phyloP scores from a whole-genome alignment of 257 asterid genomes.

The Gynochthodes officinalis region DNA sequence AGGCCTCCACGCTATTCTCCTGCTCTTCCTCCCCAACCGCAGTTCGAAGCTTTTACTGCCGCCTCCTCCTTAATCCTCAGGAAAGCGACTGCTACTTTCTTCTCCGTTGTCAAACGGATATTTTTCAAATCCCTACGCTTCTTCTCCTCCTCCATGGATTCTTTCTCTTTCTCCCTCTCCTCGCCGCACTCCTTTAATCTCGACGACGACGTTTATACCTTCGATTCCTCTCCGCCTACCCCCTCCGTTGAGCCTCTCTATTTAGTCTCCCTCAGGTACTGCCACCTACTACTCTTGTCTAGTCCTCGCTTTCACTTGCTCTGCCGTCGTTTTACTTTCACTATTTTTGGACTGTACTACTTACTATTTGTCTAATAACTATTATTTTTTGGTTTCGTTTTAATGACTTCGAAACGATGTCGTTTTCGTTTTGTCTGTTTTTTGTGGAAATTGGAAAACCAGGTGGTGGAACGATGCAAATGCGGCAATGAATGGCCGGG shows the following conservation, averaged over 20 bases:
- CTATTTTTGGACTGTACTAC: no score
- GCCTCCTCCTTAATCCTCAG: conserved; percentile 5
- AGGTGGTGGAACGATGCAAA: conserved; percentile 61
- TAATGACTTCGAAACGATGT: background rate
- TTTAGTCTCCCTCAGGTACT: conserved; percentile 52
- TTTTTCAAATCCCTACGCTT: conserved; percentile 27
- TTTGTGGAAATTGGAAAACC: background rate
- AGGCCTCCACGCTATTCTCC: background rate
- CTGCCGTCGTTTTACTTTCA: background rate
- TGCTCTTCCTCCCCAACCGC: conserved; percentile 1
- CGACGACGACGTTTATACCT: conserved; percentile 27
- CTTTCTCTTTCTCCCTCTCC: conserved; percentile 15
- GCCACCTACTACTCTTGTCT: background rate
- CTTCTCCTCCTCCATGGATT: conserved; percentile 38
- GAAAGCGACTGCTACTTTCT: background rate
- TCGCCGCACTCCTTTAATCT: background rate
- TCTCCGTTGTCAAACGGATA: conserved; percentile 15
- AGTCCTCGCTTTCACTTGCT: background rate
- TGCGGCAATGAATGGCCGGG: conserved; percentile 23
- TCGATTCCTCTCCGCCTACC: conserved; percentile 23
- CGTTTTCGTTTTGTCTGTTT: background rate
- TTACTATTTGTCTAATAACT: no score
- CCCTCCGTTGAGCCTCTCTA: conserved; percentile 36
- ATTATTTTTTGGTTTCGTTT: no score
- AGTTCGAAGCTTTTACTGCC: conserved; percentile 18